Evolutionary conservation across 2,329 filamentous ascomycete genomes (phyloP).

Genomic region (Colletotrichum cordylinicola): DNA sequence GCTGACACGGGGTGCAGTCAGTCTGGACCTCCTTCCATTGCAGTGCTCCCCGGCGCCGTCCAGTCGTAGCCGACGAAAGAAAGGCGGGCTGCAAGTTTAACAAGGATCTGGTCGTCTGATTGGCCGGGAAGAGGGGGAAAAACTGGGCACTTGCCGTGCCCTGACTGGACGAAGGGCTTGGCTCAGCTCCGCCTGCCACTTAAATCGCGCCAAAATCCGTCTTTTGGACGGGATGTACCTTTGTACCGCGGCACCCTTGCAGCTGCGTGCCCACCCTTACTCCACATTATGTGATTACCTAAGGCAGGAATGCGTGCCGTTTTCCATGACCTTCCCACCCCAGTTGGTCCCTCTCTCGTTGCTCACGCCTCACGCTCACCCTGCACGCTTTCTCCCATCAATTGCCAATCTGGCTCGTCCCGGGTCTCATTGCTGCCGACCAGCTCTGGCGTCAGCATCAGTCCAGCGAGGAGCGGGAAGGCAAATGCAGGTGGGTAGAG

Average conservation of each 20-base stretch:
- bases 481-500: not conserved
- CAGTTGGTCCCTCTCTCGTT: not conserved
- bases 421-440: not conserved
- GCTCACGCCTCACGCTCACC: not conserved
- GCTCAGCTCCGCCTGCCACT: not conserved
- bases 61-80: not conserved
- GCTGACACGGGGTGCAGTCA: not conserved
- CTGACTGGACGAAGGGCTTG: constrained; percentile 2
- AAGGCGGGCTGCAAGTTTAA: constrained; percentile 5
- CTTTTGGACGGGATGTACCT: not conserved
- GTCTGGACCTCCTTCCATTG: not conserved
- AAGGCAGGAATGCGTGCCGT: not conserved
- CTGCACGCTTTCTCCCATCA: not conserved
- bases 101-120: not conserved
- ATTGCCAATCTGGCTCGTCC: not conserved
- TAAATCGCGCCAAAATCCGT: constrained; percentile 3
- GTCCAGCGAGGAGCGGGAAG: not conserved
- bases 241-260: not conserved
- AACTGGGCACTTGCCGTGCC: not conserved
- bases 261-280: not conserved
- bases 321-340: not conserved
- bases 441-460: not conserved
- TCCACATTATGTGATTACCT: not conserved
- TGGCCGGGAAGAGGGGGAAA: not conserved
- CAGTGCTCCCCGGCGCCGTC: not conserved